A percentile compares a stretch with the other conserved stretches of the same genome.
Evolutionary conservation across 208 protist genomes (phyloP).

Genomic region (Leishmania lainsoni): DNA sequence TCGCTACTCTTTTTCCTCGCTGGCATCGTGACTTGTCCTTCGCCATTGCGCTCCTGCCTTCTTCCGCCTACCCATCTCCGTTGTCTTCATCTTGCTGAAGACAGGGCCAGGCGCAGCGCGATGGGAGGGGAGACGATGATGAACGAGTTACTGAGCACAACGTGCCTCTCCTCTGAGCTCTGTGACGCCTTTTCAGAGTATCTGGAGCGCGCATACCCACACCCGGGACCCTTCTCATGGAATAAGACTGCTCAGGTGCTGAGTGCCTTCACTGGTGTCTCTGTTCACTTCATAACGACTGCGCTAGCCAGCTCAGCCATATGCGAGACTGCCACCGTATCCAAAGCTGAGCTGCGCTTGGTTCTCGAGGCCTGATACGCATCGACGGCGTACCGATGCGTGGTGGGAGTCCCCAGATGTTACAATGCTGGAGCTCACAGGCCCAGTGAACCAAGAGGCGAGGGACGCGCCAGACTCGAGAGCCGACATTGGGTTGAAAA

Average conservation of each 20-base stretch:
- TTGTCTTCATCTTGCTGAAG: neutral
- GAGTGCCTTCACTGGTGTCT: slow-evolving; percentile 10
- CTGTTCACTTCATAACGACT: neutral
- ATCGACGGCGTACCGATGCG: neutral
- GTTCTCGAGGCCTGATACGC: slow-evolving; percentile 2
- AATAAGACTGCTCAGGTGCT: slow-evolving; percentile 3
- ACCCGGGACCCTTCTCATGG: neutral
- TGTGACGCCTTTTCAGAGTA: neutral
- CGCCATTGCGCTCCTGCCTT: neutral
- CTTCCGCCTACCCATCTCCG: neutral
- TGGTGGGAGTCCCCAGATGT: slow-evolving; percentile 23
- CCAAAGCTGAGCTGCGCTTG: neutral
- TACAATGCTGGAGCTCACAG: neutral
- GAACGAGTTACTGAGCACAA: neutral
- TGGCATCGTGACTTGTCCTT: neutral
- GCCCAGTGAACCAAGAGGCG: neutral
- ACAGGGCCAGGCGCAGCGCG: neutral
- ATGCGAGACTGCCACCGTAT: neutral
- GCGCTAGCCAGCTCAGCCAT: neutral
- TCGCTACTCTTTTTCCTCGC: neutral
- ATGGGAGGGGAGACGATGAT: neutral
- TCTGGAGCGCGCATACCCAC: neutral
- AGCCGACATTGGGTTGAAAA: neutral
- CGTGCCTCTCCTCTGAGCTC: slow-evolving; percentile 5
- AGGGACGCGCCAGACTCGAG: neutral